Conservation (phyloP, 352 stramenopile genomes). For the Pythium sp. region DNA sequence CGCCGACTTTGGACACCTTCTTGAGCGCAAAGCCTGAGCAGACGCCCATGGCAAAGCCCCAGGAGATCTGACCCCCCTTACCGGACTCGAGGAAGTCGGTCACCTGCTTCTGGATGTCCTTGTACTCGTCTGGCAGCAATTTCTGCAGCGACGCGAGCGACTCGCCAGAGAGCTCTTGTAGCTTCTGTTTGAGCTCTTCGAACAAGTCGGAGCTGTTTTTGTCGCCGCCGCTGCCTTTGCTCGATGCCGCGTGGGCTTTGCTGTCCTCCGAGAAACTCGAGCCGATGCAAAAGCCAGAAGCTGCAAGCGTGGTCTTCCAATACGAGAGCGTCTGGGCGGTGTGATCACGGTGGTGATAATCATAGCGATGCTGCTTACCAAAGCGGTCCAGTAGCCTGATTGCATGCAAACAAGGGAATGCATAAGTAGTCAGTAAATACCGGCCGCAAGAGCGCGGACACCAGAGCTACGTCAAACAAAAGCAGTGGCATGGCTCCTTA, state of each 20-base stretch:
- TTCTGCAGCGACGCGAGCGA: conserved; percentile 36
- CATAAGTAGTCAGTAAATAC: neutral
- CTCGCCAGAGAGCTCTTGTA: conserved; percentile 38
- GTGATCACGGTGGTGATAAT: conserved; percentile 19
- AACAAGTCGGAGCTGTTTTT: conserved; percentile 36
- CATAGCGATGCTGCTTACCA: conserved; percentile 25
- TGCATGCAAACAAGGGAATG: neutral
- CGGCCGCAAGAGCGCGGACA: neutral
- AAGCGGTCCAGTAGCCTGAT: conserved; percentile 26
- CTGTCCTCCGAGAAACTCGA: conserved; percentile 19
- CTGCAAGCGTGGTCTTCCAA: conserved; percentile 31
- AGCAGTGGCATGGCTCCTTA: neutral
- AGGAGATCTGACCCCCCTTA: conserved; percentile 79
- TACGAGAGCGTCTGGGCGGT: conserved; percentile 23
- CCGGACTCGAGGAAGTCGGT: conserved; percentile 64
- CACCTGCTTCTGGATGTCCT: conserved; percentile 48
- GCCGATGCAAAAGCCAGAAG: conserved; percentile 24
- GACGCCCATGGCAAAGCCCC: conserved; percentile 89
- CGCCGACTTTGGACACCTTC: conserved; percentile 89
- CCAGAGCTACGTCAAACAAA: neutral
- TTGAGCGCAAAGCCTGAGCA: conserved; percentile 90
- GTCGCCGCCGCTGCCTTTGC: conserved; percentile 9
- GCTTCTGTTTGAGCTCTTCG: conserved; percentile 60
- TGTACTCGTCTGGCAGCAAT: conserved; percentile 36
- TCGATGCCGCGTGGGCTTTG: conserved; percentile 22